Evolutionary conservation across 495 filamentous ascomycete species (phyloP).

Genomic region (Penicillium bialowiezense): DNA sequence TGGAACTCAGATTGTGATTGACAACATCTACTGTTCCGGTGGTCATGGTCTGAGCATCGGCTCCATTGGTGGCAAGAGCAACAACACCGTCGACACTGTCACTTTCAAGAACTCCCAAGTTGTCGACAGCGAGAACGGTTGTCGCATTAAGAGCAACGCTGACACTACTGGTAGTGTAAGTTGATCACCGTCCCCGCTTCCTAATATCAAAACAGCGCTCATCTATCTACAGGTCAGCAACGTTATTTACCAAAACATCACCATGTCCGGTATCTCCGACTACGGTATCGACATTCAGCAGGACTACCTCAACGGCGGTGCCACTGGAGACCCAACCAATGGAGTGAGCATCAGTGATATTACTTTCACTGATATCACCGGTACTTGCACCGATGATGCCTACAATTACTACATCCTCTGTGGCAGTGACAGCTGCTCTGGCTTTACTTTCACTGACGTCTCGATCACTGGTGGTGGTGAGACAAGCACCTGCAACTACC

Average conservation of each 20-base stretch:
- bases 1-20: constrained; percentile 16
- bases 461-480: constrained; percentile 39
- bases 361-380: constrained; percentile 39
- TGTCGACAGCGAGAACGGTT: constrained; percentile 11
- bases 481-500: constrained; percentile 41
- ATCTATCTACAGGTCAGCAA: constrained; percentile 24
- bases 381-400: constrained; percentile 30
- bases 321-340: constrained; percentile 42
- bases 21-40: constrained; percentile 40
- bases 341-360: constrained; percentile 41
- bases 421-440: constrained; percentile 41
- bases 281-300: constrained; percentile 50
- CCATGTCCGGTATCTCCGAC: constrained; percentile 34
- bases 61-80: constrained; percentile 54
- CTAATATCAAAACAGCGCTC: not conserved
- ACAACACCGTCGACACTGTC: constrained; percentile 56
- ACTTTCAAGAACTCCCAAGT: constrained; percentile 24
- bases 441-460: constrained; percentile 39
- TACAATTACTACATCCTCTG: constrained; percentile 50
- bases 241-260: constrained; percentile 44
- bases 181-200: not conserved
- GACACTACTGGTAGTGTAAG: constrained; percentile 35
- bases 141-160: constrained; percentile 47
- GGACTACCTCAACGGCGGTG: constrained; percentile 49
- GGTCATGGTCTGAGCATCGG: constrained; percentile 63